Percentiles rank a stretch among this genome's conserved stretches.
These are phyloP conservation scores for Trichoderma semiorbis DNA, from an alignment of 2,329 filamentous ascomycete species.

Conservation along the genomic window DNA sequence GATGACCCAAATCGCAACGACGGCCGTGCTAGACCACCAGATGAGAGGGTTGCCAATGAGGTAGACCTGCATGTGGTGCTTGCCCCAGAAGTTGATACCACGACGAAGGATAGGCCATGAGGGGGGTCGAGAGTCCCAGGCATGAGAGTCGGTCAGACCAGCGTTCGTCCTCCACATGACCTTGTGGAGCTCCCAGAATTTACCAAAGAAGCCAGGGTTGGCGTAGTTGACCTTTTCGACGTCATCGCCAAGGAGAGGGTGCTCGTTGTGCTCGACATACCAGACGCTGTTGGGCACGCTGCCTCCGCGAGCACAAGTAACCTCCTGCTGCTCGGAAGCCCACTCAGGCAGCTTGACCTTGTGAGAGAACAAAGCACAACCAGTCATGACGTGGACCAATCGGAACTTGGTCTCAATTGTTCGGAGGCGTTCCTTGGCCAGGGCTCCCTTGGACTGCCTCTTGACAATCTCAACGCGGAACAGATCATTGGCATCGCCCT, in stretches of 20 bases:
- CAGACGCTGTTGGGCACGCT: conserved; percentile 95
- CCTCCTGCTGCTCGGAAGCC: conserved; percentile 97
- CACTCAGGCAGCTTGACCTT: conserved; percentile 98
- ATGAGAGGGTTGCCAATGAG: conserved; percentile 91
- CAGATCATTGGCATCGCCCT: conserved; percentile 92
- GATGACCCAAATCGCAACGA: conserved; percentile 70
- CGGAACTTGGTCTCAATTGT: conserved; percentile 97
- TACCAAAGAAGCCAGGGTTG: conserved; percentile 91
- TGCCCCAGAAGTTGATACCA: conserved; percentile 99
- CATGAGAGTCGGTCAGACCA: conserved; percentile 90
- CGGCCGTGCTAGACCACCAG: conserved; percentile 85
- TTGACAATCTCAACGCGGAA: conserved; percentile 96
- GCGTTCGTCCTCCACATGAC: conserved; percentile 99
- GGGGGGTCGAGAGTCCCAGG: conserved; percentile 92
- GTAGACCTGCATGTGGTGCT: conserved; percentile 90
- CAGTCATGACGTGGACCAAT: conserved; percentile 93
- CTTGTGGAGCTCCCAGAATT: conserved; percentile 94
- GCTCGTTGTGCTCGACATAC: conserved; percentile 91
- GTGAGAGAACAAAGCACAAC: conserved; percentile 94
- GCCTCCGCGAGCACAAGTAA: conserved; percentile 90
- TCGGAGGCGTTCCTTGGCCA: conserved; percentile 79
- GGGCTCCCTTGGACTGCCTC: conserved; percentile 72
- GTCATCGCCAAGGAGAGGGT: conserved; percentile 68
- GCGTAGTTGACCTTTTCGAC: conserved; percentile 95
- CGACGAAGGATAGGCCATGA: conserved; percentile 90